Conservation (phyloP, 139 green algal genomes). For the Parachlorella kessleri region DNA sequence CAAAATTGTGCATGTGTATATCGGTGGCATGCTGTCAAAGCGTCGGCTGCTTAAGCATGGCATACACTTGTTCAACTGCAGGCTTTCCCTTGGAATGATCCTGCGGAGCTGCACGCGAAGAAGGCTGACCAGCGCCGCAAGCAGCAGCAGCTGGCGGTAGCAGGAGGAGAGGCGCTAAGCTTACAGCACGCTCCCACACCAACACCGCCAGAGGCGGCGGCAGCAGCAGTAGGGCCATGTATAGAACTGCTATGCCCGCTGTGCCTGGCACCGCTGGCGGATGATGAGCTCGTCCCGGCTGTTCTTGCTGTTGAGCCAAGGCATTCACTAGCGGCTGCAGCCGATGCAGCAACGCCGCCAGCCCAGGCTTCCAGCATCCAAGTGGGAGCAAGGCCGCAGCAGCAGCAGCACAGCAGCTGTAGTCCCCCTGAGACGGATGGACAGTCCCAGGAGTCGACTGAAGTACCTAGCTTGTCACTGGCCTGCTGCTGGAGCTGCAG, state of each 20-base stretch:
- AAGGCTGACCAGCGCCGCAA: background rate
- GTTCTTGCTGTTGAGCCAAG: too few relatives aligned
- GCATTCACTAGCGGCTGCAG: background rate
- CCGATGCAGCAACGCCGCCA: background rate
- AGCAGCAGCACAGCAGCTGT: background rate
- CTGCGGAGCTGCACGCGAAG: background rate
- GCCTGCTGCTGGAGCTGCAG: conserved; percentile 27
- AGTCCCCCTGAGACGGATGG: too few relatives aligned
- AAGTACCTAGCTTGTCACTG: too few relatives aligned
- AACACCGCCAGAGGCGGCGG: too few relatives aligned
- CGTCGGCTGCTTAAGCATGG: too few relatives aligned
- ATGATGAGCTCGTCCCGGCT: conserved; percentile 19
- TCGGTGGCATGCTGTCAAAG: too few relatives aligned
- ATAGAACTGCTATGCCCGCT: conserved; percentile 25
- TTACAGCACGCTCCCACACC: too few relatives aligned
- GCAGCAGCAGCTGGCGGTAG: background rate
- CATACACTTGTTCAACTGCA: too few relatives aligned
- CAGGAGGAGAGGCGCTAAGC: conserved; percentile 8
- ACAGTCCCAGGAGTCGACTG: too few relatives aligned
- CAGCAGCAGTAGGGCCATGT: background rate
- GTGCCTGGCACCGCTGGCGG: conserved; percentile 21
- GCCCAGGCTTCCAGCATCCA: conserved; percentile 6
- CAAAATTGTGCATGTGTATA: too few relatives aligned
- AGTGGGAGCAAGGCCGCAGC: conserved; percentile 7
- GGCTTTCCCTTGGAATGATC: conserved; percentile 21